phyloP scores from a whole-genome alignment of 306 rosid genomes.

The Senna siamea region DNA sequence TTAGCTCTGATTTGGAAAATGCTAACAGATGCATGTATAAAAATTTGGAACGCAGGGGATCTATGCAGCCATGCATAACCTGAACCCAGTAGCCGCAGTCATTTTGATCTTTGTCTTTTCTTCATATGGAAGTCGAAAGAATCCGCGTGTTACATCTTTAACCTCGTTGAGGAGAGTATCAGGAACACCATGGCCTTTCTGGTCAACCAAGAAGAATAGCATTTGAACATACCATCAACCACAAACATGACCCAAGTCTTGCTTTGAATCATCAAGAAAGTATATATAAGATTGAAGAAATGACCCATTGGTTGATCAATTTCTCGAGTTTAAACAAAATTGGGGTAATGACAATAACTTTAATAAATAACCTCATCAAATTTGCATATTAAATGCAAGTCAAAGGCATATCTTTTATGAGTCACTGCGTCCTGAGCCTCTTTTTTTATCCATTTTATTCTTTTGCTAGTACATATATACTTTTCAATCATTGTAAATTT shows the following conservation, averaged over 20 bases:
- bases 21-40: conserved; percentile 28
- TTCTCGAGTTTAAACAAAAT: no score
- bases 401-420: conserved; percentile 1
- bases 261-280: conserved; percentile 15
- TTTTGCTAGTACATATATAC: not conserved
- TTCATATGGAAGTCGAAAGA: conserved; percentile 78
- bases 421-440: not conserved
- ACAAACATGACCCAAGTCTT: conserved; percentile 5
- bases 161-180: conserved; percentile 66
- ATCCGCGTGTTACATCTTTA: conserved; percentile 54
- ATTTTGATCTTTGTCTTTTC: conserved; percentile 80
- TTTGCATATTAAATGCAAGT: not conserved
- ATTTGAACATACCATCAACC: conserved; percentile 18
- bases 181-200: conserved; percentile 88
- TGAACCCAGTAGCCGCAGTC: conserved; percentile 67
- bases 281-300: not conserved
- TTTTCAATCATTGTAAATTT: not conserved
- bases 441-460: not conserved
- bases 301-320: not conserved
- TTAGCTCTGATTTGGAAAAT: conserved; percentile 14
- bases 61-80: conserved; percentile 52
- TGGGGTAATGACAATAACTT: not conserved
- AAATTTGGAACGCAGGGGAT: conserved; percentile 4
- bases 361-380: not conserved
- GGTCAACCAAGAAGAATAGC: conserved; percentile 31